These are phyloP conservation scores for Venturia pyrina DNA, from an alignment of 2,329 filamentous ascomycete species.

Conservation along the genomic window DNA sequence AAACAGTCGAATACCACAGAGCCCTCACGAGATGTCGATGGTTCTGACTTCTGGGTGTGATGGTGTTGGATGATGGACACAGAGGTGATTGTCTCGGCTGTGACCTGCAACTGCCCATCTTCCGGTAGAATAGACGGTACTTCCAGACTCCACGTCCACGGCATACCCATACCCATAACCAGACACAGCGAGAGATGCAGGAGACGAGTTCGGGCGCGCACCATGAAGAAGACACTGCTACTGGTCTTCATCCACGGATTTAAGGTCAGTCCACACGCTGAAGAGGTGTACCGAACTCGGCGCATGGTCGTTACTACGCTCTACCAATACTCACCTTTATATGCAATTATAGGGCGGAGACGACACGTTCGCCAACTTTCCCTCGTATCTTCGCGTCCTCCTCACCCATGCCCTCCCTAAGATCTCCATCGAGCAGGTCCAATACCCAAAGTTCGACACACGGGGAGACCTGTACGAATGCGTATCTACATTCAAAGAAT, in stretches of 20 bases:
- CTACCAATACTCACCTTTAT: neutral
- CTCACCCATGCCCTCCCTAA: constrained; percentile 58
- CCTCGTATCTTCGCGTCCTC: constrained; percentile 57
- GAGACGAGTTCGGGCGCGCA: neutral
- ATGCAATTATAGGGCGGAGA: constrained; percentile 52
- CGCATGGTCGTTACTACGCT: neutral
- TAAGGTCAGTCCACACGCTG: constrained; percentile 41
- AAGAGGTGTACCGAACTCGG: too few relatives aligned
- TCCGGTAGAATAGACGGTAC: neutral
- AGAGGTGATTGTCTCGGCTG: neutral
- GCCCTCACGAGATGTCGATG: too few relatives aligned
- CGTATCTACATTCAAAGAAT: constrained; percentile 65
- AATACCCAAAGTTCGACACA: constrained; percentile 80
- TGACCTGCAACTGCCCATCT: neutral
- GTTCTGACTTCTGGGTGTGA: too few relatives aligned
- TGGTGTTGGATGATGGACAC: too few relatives aligned
- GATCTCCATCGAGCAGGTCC: constrained; percentile 54
- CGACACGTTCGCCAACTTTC: constrained; percentile 67
- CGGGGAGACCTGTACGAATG: constrained; percentile 63
- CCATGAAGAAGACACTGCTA: constrained; percentile 67
- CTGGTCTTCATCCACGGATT: constrained; percentile 84
- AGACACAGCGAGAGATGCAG: neutral
- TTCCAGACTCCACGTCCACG: neutral
- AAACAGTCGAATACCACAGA: too few relatives aligned
- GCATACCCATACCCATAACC: neutral